Percentiles rank a stretch among this genome's conserved stretches.
phyloP scores from a whole-genome alignment of 2,329 filamentous ascomycete genomes.

The Nemania serpens region DNA sequence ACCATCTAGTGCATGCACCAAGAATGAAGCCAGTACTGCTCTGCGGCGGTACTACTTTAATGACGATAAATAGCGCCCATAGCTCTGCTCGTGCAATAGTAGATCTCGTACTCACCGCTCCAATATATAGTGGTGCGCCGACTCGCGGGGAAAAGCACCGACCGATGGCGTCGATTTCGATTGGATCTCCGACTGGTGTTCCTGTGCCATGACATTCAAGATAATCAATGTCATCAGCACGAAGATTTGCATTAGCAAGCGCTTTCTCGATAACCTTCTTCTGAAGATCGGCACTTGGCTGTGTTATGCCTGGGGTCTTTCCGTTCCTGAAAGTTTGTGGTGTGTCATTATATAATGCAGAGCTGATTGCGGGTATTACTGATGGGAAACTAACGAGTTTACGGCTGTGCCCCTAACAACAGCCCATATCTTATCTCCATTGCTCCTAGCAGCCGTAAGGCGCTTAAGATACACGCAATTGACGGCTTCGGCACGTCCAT shows the following conservation, averaged over 20 bases:
- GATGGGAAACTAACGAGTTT: neutral
- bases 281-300: constrained; percentile 26
- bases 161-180: constrained; percentile 45
- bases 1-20: neutral
- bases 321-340: constrained; percentile 11
- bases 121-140: no score
- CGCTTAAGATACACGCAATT: constrained; percentile 30
- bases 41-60: no score
- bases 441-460: constrained; percentile 13
- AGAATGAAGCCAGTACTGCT: no score
- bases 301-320: constrained; percentile 18
- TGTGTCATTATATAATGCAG: no score
- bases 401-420: constrained; percentile 25
- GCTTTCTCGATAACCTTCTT: constrained; percentile 30
- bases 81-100: no score
- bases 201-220: constrained; percentile 43
- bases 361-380: no score
- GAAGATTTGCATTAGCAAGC: constrained; percentile 20
- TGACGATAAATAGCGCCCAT: no score
- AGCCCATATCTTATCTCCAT: constrained; percentile 24
- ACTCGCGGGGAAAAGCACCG: no score
- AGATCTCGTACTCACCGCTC: no score
- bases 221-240: neutral
- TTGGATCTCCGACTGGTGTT: constrained; percentile 45
- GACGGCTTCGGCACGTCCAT: constrained; percentile 31